Percentiles rank a stretch among this genome's conserved stretches.
Evolutionary conservation across 129 eudicot genomes (phyloP).

Genomic region (Flaveria trinervia): DNA sequence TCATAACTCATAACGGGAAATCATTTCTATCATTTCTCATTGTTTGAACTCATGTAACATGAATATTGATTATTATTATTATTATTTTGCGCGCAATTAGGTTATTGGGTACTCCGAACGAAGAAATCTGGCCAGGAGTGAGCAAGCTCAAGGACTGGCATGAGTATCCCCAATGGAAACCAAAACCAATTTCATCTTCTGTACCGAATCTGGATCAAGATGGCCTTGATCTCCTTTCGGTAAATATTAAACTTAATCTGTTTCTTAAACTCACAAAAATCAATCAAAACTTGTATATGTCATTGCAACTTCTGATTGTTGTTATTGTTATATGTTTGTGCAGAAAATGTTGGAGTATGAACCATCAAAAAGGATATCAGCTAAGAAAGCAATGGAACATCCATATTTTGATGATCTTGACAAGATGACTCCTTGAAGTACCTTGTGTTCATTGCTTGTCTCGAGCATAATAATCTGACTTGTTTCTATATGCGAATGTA

Average conservation of each 20-base stretch:
- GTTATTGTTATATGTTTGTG: slow-evolving; percentile 11
- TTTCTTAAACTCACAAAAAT: not conserved
- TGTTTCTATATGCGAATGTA: not conserved
- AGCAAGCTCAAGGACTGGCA: slow-evolving; percentile 85
- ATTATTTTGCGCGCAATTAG: slow-evolving; percentile 30
- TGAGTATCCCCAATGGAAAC: slow-evolving; percentile 90
- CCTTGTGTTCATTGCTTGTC: slow-evolving; percentile 38
- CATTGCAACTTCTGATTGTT: not conserved
- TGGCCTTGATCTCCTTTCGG: slow-evolving; percentile 67
- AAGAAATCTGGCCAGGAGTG: slow-evolving; percentile 91
- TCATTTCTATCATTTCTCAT: not conserved
- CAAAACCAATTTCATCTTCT: slow-evolving; percentile 55
- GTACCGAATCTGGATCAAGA: slow-evolving; percentile 60
- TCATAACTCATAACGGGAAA: not conserved
- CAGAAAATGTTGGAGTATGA: slow-evolving; percentile 84
- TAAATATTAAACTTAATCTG: slow-evolving; percentile 24
- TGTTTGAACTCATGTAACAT: slow-evolving; percentile 9
- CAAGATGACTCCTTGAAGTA: slow-evolving; percentile 51
- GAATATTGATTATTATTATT: slow-evolving; percentile 9
- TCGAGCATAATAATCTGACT: slow-evolving; percentile 41
- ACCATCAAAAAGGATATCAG: slow-evolving; percentile 84
- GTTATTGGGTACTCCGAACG: slow-evolving; percentile 94
- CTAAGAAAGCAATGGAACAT: slow-evolving; percentile 94
- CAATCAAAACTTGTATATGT: not conserved
- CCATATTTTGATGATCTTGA: slow-evolving; percentile 74